These are phyloP conservation scores for Sisymbrium irio DNA, from an alignment of 345 rosid genomes.

Conservation along the genomic window DNA sequence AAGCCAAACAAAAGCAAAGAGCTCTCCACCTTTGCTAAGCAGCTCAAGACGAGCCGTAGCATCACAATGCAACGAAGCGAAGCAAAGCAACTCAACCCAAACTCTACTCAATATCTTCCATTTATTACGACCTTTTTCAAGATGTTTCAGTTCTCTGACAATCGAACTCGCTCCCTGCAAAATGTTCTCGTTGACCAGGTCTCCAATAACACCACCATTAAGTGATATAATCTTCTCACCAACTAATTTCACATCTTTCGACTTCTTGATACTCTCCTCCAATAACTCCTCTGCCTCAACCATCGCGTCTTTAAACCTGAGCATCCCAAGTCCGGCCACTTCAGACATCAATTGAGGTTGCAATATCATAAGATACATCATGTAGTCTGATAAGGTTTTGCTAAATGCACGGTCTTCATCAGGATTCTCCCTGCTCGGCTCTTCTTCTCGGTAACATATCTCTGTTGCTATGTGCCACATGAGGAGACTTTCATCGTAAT, in stretches of 20 bases:
- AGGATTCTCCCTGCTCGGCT: not conserved
- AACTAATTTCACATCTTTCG: not conserved
- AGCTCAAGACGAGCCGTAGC: slow-evolving; percentile 30
- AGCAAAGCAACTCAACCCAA: slow-evolving; percentile 17
- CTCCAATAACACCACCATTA: not conserved
- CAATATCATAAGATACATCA: slow-evolving; percentile 21
- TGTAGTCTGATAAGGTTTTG: slow-evolving; percentile 24
- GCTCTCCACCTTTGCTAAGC: slow-evolving; percentile 45
- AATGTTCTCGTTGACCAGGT: not conserved
- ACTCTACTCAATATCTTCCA: slow-evolving; percentile 10
- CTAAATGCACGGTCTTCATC: not conserved
- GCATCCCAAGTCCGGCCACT: not conserved
- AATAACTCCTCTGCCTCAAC: slow-evolving; percentile 20
- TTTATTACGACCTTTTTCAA: not conserved
- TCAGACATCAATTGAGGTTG: not conserved
- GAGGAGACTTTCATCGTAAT: slow-evolving; percentile 39
- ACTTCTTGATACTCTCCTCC: not conserved
- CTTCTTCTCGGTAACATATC: slow-evolving; percentile 26
- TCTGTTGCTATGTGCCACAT: slow-evolving; percentile 52
- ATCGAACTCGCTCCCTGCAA: slow-evolving; percentile 20
- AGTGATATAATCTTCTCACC: not conserved
- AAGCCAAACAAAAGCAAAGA: slow-evolving; percentile 46
- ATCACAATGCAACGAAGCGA: not conserved
- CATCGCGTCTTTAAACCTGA: slow-evolving; percentile 25
- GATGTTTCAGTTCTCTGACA: not conserved